Percentiles rank a stretch among this genome's conserved stretches.
Evolutionary conservation across 2,329 filamentous ascomycete species (phyloP).

Genomic region (Aspergillus japonicus): DNA sequence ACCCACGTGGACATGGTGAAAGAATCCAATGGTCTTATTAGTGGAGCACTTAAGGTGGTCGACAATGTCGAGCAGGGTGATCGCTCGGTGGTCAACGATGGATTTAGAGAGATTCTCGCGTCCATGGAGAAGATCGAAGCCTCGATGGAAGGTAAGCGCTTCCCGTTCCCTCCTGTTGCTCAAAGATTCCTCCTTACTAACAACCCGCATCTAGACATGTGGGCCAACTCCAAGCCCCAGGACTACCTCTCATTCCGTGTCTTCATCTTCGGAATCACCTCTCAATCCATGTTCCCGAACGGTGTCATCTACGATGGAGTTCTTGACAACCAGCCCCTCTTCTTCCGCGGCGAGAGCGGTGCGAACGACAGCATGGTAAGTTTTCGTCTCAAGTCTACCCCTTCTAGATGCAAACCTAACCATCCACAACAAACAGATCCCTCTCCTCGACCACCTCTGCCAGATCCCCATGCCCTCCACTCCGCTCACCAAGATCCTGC

Average conservation of each 20-base stretch:
- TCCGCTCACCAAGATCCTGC: slow-evolving; percentile 81
- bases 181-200: background rate
- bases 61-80: slow-evolving; percentile 53
- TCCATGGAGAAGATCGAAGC: slow-evolving; percentile 70
- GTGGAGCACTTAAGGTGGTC: slow-evolving; percentile 68
- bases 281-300: slow-evolving; percentile 88
- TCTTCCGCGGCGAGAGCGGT: slow-evolving; percentile 87
- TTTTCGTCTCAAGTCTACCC: background rate
- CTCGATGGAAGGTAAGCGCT: slow-evolving; percentile 69
- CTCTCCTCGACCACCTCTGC: slow-evolving; percentile 82
- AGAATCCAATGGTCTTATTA: slow-evolving; percentile 75
- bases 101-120: slow-evolving; percentile 60
- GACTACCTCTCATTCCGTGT: slow-evolving; percentile 89
- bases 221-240: slow-evolving; percentile 78
- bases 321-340: slow-evolving; percentile 66
- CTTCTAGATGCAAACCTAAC: background rate
- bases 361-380: slow-evolving; percentile 86
- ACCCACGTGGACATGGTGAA: slow-evolving; percentile 95
- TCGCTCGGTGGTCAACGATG: slow-evolving; percentile 62
- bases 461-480: slow-evolving; percentile 85
- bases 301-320: slow-evolving; percentile 88
- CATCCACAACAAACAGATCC: slow-evolving; percentile 53
- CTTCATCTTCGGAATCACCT: slow-evolving; percentile 95
- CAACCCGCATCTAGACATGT: slow-evolving; percentile 63
- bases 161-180: background rate